Conservation (phyloP, 1,139 yeast genomes). For the Suhomyces coccinellae region DNA sequence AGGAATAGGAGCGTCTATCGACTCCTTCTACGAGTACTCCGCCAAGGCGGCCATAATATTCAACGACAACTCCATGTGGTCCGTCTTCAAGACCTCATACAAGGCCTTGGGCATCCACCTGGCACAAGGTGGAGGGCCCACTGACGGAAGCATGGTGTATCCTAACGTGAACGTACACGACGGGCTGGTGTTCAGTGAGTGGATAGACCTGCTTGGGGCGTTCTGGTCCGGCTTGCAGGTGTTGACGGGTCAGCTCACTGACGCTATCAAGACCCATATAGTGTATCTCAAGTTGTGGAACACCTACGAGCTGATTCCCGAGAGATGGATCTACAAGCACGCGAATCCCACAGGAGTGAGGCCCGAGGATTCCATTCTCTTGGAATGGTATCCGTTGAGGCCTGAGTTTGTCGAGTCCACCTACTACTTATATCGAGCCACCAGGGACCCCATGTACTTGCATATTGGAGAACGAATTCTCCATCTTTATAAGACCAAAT, state of each 20-base stretch:
- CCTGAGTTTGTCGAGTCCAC: conserved; percentile 93
- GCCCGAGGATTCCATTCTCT: conserved; percentile 37
- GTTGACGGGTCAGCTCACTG: conserved; percentile 68
- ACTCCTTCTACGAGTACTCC: conserved; percentile 89
- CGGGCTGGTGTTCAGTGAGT: conserved; percentile 54
- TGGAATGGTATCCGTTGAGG: conserved; percentile 91
- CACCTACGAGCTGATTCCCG: conserved; percentile 79
- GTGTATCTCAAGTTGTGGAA: conserved; percentile 81
- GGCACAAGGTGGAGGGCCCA: conserved; percentile 37
- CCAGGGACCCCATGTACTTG: conserved; percentile 80
- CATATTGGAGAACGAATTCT: conserved; percentile 71
- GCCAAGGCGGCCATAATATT: conserved; percentile 74
- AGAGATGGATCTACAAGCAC: conserved; percentile 65
- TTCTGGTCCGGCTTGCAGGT: conserved; percentile 88
- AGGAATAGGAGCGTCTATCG: conserved; percentile 93
- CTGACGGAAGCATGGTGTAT: conserved; percentile 57
- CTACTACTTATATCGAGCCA: conserved; percentile 79
- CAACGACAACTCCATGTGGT: conserved; percentile 59
- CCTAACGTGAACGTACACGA: conserved; percentile 55
- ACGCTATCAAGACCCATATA: conserved; percentile 63
- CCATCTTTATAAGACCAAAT: conserved; percentile 51
- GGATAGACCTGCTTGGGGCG: conserved; percentile 88
- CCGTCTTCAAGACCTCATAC: conserved; percentile 62
- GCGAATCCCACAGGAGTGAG: conserved; percentile 11
- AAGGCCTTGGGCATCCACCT: conserved; percentile 54